Evolutionary conservation across 2,329 filamentous ascomycete species (phyloP).

Genomic region (Penicillium sp.): DNA sequence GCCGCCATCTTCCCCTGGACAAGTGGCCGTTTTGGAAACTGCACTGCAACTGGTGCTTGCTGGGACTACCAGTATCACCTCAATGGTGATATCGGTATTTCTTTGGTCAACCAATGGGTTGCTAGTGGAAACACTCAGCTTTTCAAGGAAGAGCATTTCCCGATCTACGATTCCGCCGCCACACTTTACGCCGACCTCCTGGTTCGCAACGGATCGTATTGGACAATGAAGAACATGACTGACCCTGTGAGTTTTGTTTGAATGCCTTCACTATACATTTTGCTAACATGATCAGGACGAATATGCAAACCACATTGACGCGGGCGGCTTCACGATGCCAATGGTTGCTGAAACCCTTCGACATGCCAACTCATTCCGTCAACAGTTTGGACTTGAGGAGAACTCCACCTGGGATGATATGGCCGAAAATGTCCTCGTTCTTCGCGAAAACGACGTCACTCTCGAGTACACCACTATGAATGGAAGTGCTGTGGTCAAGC

Average conservation of each 20-base stretch:
- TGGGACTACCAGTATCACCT: conserved; percentile 73
- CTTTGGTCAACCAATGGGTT: conserved; percentile 62
- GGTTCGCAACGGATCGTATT: conserved; percentile 58
- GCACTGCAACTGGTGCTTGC: conserved; percentile 64
- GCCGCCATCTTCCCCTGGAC: conserved; percentile 70
- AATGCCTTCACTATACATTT: background rate
- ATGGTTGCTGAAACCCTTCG: conserved; percentile 58
- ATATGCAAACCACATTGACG: conserved; percentile 67
- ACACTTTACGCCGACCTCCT: conserved; percentile 63
- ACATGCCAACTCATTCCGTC: conserved; percentile 59
- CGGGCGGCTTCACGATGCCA: conserved; percentile 69
- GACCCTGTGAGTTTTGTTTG: conserved; percentile 60
- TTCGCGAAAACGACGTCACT: conserved; percentile 61
- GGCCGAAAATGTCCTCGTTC: conserved; percentile 57
- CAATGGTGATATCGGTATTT: conserved; percentile 68
- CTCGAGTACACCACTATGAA: conserved; percentile 68
- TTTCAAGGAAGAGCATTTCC: conserved; percentile 59
- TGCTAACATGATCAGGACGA: conserved; percentile 52
- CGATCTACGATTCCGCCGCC: conserved; percentile 65
- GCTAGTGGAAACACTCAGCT: conserved; percentile 59
- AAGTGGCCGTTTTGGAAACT: conserved; percentile 66
- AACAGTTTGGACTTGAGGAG: conserved; percentile 53
- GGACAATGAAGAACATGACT: conserved; percentile 64
- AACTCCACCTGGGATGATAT: conserved; percentile 63
- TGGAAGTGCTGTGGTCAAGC: conserved; percentile 66